A percentile compares a stretch with the other conserved stretches of the same genome.
Evolutionary conservation across 2,329 filamentous ascomycete genomes (phyloP).

Genomic region (Aspergillus sp.): DNA sequence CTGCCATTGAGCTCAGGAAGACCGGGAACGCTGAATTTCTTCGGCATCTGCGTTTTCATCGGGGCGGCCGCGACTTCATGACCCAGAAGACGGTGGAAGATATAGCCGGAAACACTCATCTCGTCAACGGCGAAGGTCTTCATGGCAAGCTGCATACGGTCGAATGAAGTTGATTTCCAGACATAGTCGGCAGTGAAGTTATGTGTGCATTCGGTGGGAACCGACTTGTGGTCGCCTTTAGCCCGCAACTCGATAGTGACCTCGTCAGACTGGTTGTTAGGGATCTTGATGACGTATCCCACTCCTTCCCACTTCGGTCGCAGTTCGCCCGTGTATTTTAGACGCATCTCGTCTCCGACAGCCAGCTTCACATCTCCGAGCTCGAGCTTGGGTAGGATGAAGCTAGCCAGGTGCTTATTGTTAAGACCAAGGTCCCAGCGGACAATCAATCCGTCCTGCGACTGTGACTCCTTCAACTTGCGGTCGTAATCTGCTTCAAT

Average conservation of each 20-base stretch:
- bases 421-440: constrained; percentile 95
- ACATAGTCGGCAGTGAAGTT: constrained; percentile 99
- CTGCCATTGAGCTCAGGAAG: constrained; percentile 93
- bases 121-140: constrained; percentile 98
- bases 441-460: constrained; percentile 91
- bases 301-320: constrained; percentile 95
- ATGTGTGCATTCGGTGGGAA: constrained; percentile 93
- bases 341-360: constrained; percentile 96
- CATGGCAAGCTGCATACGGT: constrained; percentile 99
- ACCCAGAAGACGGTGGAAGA: constrained; percentile 94
- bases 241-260: constrained; percentile 93
- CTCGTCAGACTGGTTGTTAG: constrained; percentile 98
- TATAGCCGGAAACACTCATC: constrained; percentile 97
- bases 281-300: constrained; percentile 98
- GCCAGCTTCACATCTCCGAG: constrained; percentile 97
- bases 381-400: constrained; percentile 94
- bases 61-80: constrained; percentile 93
- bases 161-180: constrained; percentile 99
- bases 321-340: constrained; percentile 94
- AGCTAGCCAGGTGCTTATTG: constrained; percentile 95
- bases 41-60: constrained; percentile 93
- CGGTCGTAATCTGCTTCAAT: constrained; percentile 99
- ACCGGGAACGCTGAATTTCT: constrained; percentile 94
- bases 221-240: constrained; percentile 92
- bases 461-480: constrained; percentile 97